These are phyloP conservation scores for Thielaviopsis euricoi DNA, from an alignment of 2,329 filamentous ascomycete species.

Conservation along the genomic window DNA sequence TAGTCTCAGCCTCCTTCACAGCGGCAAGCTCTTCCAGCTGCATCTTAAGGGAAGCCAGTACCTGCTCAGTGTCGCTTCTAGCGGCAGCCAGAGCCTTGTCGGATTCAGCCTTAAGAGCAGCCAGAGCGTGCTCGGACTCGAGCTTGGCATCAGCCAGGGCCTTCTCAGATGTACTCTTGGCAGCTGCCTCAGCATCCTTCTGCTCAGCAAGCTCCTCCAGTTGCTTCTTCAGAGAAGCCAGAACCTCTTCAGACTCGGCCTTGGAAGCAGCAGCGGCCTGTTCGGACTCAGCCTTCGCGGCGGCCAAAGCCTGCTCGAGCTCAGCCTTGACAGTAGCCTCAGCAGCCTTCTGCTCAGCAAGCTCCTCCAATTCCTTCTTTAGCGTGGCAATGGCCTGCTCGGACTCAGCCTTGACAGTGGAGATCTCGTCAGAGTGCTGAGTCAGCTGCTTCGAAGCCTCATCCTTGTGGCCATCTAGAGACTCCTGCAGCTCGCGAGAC, in stretches of 20 bases:
- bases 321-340: constrained; percentile 34
- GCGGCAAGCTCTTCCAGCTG: not conserved
- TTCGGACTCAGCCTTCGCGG: constrained; percentile 14
- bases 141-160: constrained; percentile 34
- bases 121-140: constrained; percentile 36
- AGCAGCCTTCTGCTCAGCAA: constrained; percentile 17
- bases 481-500: constrained; percentile 17
- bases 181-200: constrained; percentile 11
- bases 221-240: constrained; percentile 16
- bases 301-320: constrained; percentile 37
- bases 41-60: constrained; percentile 18
- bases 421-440: constrained; percentile 16
- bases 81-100: constrained; percentile 34
- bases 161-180: constrained; percentile 20
- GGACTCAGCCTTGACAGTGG: constrained; percentile 13
- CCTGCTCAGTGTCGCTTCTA: constrained; percentile 5
- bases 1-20: not conserved
- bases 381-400: constrained; percentile 27
- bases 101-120: constrained; percentile 31
- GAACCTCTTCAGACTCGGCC: constrained; percentile 14
- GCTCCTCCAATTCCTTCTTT: constrained; percentile 19
- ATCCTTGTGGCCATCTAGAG: not conserved
- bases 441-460: not conserved
- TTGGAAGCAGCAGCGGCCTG: constrained; percentile 10
- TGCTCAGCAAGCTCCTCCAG: constrained; percentile 6